These are phyloP conservation scores for Globisporangium spiculum DNA, from an alignment of 352 stramenopile genomes.

Conservation along the genomic window DNA sequence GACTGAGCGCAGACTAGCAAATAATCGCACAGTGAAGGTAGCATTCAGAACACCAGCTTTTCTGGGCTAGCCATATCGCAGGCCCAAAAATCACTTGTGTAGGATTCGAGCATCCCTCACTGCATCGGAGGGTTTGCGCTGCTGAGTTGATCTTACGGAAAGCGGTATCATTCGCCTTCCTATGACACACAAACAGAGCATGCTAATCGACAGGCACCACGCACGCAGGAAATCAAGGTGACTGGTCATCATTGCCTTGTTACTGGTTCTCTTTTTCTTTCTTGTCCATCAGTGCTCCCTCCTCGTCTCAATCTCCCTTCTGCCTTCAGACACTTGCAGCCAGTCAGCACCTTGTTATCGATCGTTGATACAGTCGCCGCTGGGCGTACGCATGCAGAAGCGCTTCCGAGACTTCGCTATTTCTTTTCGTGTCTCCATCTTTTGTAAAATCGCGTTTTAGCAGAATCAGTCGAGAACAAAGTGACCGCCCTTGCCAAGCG, in stretches of 20 bases:
- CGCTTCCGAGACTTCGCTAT: not conserved
- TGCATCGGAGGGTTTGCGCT: too few relatives aligned
- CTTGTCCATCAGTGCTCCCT: not conserved
- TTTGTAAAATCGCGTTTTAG: not conserved
- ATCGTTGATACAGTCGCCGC: not conserved
- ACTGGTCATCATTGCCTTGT: not conserved
- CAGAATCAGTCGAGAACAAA: constrained; percentile 71
- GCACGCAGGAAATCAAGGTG: not conserved
- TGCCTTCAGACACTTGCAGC: not conserved
- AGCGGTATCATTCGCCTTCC: not conserved
- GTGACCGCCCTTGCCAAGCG: constrained; percentile 71
- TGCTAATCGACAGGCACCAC: not conserved
- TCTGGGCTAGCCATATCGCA: too few relatives aligned
- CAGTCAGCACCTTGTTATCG: not conserved
- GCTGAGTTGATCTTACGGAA: not conserved
- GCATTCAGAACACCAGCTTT: too few relatives aligned
- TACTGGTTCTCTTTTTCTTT: not conserved
- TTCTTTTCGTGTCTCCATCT: not conserved
- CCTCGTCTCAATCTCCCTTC: not conserved
- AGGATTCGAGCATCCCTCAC: too few relatives aligned
- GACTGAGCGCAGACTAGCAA: too few relatives aligned
- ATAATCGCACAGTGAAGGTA: too few relatives aligned
- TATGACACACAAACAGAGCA: not conserved
- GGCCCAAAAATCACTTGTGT: too few relatives aligned
- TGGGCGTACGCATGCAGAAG: not conserved